Evolutionary conservation across 23 red algal species (phyloP).

Genomic region (Cyanidioschyzon merolae): DNA sequence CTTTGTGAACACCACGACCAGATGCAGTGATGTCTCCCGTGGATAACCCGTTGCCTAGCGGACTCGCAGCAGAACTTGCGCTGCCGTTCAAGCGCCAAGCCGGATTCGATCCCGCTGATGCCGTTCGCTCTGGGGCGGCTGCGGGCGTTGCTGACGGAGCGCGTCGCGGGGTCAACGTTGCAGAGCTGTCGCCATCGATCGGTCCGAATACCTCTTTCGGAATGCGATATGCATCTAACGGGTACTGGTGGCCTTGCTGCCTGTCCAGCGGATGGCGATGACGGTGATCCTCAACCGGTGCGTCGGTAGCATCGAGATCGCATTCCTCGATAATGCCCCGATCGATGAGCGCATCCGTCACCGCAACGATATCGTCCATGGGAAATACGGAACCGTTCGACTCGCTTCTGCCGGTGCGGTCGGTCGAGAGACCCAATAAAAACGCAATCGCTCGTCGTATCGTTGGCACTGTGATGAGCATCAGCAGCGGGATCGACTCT

Average conservation of each 20-base stretch:
- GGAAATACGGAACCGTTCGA: background rate
- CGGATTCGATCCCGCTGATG: too few species aligned
- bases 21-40: too few species aligned
- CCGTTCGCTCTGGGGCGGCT: too few species aligned
- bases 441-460: background rate
- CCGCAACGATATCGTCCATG: background rate
- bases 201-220: background rate
- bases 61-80: too few species aligned
- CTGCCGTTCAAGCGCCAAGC: too few species aligned
- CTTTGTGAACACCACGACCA: too few species aligned
- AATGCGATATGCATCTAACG: background rate
- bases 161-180: too few species aligned
- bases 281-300: background rate
- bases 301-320: background rate
- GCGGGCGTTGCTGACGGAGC: too few species aligned
- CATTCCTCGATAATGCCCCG: background rate
- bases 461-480: background rate
- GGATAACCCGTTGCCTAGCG: too few species aligned
- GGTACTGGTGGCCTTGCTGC: background rate
- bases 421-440: background rate
- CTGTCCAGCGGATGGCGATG: too few species aligned
- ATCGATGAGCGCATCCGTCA: background rate
- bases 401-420: background rate
- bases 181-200: too few species aligned
- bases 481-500: background rate